Evolutionary conservation across 2,329 filamentous ascomycete species (phyloP), one percentile per base, ranked within the genome.

Genomic region (Escovopsis sp.): DNA sequence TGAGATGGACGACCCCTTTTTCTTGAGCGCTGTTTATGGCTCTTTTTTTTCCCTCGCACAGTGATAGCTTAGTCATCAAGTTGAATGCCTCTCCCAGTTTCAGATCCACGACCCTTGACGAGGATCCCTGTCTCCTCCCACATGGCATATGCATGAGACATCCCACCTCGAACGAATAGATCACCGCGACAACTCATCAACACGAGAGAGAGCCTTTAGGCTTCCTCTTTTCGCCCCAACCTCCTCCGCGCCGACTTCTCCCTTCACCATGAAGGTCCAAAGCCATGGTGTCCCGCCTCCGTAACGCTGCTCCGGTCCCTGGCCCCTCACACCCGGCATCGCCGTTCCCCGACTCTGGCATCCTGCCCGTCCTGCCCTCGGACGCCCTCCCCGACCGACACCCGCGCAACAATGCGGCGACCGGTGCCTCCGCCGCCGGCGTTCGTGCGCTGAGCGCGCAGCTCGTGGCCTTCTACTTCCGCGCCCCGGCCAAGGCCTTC

Each of bases 401-500:
- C 33, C 64, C 67, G 7, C 64, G 68, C 41, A 72, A 59, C 54
- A 72, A 74, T 54, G 71, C 71, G 32, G 71, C 73, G 6, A 76
- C 73, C 2, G 87, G 84, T 38, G 83, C 84, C n/a, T 87, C 84
- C 16, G 87, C 87, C 5, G 87, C 87, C 16, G 77, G 84, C 34
- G 83, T 87, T 48, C 81, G 88, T 37, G 88, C 87, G 25, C 60
- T 94, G 47, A 88, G 81, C 51, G 82, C 85, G 7, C 83, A 93
- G 56, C 70, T 86, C 52, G 74, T 94, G 42, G 81, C 86, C 20
- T 94, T 94, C 53, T 95, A 94, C 64, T 95, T 94, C 57, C 73
- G 87, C 43, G 85, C 86, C 0, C 88, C 88, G 1, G 83, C 87
- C 41, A 94, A 94, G 62, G 84, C 87, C 13, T 95, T 95, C 58